Percentiles rank a stretch among this genome's conserved stretches.
phyloP scores from a whole-genome alignment of 129 eudicot genomes.

The Tagetes erecta region DNA sequence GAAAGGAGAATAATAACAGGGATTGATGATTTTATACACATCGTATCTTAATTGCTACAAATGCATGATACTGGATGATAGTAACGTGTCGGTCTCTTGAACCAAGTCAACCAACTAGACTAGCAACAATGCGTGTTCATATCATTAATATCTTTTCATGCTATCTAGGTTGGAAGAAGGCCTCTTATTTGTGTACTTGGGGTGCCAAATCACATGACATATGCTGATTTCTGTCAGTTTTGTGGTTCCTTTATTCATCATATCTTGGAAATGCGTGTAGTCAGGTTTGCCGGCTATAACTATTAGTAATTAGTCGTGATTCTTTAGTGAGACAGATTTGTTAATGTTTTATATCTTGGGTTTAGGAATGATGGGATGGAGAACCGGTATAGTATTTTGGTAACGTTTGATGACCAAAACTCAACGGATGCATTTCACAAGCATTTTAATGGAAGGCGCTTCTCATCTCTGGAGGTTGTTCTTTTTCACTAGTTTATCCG shows the following conservation, averaged over 20 bases:
- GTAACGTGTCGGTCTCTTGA: not conserved
- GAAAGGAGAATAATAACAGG: not conserved
- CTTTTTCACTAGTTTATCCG: not conserved
- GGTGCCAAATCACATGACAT: conserved; percentile 98
- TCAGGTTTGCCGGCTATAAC: conserved; percentile 54
- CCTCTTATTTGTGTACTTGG: conserved; percentile 93
- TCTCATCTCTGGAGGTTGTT: conserved; percentile 85
- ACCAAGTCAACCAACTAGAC: conserved; percentile 9
- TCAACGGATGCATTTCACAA: conserved; percentile 74
- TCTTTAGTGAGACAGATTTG: conserved; percentile 3
- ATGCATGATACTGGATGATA: conserved; percentile 11
- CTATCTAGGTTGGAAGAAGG: conserved; percentile 66
- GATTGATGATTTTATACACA: too few species aligned
- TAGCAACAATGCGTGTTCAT: not conserved
- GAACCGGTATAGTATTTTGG: conserved; percentile 75
- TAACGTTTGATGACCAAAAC: conserved; percentile 69
- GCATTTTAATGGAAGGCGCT: conserved; percentile 76
- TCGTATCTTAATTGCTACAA: not conserved
- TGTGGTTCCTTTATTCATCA: conserved; percentile 90
- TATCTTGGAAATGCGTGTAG: conserved; percentile 88
- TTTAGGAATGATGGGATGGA: conserved; percentile 86
- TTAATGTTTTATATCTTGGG: conserved; percentile 16
- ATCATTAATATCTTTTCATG: conserved; percentile 4
- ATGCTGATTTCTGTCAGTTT: conserved; percentile 88
- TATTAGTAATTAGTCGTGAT: not conserved